Conservation (phyloP, 352 stramenopile genomes). For the Phytophthora pini region DNA sequence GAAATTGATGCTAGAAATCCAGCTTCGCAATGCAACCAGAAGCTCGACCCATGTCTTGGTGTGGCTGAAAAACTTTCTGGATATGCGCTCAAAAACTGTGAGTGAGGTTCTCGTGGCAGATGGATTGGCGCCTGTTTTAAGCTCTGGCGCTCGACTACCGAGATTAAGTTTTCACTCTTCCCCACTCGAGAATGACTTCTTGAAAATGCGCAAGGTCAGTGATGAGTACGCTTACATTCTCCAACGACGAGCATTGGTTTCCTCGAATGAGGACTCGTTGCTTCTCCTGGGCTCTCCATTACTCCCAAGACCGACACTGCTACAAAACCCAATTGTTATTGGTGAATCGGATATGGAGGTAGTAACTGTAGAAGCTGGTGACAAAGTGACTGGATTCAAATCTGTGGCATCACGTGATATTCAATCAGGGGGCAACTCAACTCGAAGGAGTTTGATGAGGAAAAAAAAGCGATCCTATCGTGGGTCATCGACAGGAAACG, state of each 20-base stretch:
- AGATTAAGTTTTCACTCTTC: slow-evolving; percentile 26
- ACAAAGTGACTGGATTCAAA: slow-evolving; percentile 46
- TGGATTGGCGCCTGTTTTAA: slow-evolving; percentile 14
- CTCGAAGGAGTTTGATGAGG: background rate
- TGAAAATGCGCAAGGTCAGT: slow-evolving; percentile 68
- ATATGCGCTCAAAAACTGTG: slow-evolving; percentile 23
- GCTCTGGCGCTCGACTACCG: slow-evolving; percentile 16
- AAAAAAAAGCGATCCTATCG: background rate
- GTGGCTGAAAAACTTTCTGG: slow-evolving; percentile 45
- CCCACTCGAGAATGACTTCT: slow-evolving; percentile 46
- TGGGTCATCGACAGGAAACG: background rate
- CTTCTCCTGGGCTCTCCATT: slow-evolving; percentile 40
- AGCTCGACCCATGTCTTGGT: slow-evolving; percentile 41
- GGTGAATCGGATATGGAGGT: slow-evolving; percentile 59
- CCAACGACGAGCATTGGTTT: slow-evolving; percentile 46
- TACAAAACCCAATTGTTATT: slow-evolving; percentile 61
- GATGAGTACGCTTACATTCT: slow-evolving; percentile 82
- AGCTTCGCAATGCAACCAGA: slow-evolving; percentile 29
- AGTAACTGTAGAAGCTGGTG: slow-evolving; percentile 40
- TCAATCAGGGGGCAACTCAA: slow-evolving; percentile 6
- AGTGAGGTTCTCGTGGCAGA: slow-evolving; percentile 32
- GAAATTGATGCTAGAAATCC: slow-evolving; percentile 28
- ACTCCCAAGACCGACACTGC: slow-evolving; percentile 52
- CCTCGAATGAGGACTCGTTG: slow-evolving; percentile 25
- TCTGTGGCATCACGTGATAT: slow-evolving; percentile 10